Conservation (phyloP, 768 basidiomycete species). For the Amanita phalloides region DNA sequence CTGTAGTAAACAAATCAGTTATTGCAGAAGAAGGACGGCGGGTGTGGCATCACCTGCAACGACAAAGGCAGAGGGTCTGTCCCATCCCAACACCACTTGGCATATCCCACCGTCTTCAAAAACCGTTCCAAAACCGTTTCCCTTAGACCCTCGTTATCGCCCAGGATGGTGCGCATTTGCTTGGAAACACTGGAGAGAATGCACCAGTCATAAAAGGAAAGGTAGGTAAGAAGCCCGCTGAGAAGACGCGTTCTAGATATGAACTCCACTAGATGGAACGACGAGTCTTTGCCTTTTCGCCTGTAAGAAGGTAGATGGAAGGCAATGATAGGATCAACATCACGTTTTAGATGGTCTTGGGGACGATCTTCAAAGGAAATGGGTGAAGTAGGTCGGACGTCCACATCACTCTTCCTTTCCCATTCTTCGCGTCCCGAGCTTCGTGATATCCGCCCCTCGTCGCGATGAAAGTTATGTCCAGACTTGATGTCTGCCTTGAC, state of each 20-base stretch:
- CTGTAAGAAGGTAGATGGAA: background rate
- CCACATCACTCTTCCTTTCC: constrained; percentile 5
- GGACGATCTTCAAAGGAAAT: constrained; percentile 14
- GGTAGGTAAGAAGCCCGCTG: constrained; percentile 38
- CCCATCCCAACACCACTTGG: constrained; percentile 49
- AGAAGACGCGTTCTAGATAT: constrained; percentile 45
- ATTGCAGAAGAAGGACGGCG: background rate
- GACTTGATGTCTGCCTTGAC: constrained; percentile 2
- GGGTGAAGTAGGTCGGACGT: constrained; percentile 10
- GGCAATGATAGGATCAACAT: background rate
- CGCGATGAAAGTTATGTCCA: background rate
- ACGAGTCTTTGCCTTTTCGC: constrained; percentile 7
- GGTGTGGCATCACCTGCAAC: constrained; percentile 37
- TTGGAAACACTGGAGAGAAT: constrained; percentile 47
- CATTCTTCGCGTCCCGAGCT: background rate
- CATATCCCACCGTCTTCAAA: constrained; percentile 63
- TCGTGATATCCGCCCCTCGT: constrained; percentile 2
- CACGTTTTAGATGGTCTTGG: constrained; percentile 3
- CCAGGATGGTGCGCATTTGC: constrained; percentile 36
- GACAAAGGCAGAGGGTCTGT: constrained; percentile 55
- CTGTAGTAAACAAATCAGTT: constrained; percentile 23
- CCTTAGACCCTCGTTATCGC: constrained; percentile 36
- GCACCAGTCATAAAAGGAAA: constrained; percentile 71
- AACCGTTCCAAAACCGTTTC: constrained; percentile 64
- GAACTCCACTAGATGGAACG: constrained; percentile 47